Conservation (phyloP, 306 rosid genomes). For the Glycine soja region DNA sequence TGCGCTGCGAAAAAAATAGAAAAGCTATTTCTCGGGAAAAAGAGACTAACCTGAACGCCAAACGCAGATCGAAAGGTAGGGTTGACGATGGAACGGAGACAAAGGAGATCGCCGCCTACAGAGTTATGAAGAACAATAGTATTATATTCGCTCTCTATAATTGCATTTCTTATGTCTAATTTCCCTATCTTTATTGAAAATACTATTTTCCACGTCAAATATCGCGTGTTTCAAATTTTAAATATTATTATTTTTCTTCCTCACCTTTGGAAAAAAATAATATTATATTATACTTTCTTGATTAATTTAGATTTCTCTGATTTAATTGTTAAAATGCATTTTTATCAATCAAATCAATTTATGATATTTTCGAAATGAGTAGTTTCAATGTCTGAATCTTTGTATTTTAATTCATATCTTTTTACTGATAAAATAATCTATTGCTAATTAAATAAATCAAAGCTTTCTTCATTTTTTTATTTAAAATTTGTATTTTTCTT, state of each 20-base stretch:
- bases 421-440: too few species aligned
- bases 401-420: too few species aligned
- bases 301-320: not conserved
- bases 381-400: too few species aligned
- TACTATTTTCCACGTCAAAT: not conserved
- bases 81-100: conserved; percentile 9
- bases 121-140: conserved; percentile 1
- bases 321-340: too few species aligned
- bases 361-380: too few species aligned
- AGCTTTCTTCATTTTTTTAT: too few species aligned
- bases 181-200: not conserved
- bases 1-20: not conserved
- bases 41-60: not conserved
- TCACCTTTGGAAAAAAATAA: too few species aligned
- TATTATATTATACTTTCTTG: too few species aligned
- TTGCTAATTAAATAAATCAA: too few species aligned
- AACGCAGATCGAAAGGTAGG: conserved; percentile 29
- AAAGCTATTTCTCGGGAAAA: not conserved
- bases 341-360: too few species aligned
- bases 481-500: too few species aligned
- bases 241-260: not conserved
- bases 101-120: conserved; percentile 39
- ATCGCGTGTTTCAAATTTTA: not conserved
- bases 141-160: not conserved
- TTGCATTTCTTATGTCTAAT: not conserved